phyloP scores from a whole-genome alignment of 306 rosid species.

The Cucurbita maxima region DNA sequence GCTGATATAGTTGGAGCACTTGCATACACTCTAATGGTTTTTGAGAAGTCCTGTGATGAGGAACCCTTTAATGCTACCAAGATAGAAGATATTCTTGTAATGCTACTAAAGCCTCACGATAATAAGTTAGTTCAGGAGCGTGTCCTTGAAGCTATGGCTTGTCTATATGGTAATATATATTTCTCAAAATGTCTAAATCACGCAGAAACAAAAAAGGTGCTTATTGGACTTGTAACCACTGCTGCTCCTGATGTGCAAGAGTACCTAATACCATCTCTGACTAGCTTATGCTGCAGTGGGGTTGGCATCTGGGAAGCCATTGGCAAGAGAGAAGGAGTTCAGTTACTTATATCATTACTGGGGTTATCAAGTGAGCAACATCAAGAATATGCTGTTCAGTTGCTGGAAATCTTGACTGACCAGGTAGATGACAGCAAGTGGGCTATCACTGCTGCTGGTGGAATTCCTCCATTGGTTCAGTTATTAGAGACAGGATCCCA shows the following conservation, averaged over 20 bases:
- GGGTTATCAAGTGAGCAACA: constrained; percentile 92
- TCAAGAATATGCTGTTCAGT: constrained; percentile 86
- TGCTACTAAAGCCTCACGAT: constrained; percentile 61
- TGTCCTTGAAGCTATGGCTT: constrained; percentile 94
- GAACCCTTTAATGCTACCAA: constrained; percentile 50
- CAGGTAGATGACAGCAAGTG: constrained; percentile 95
- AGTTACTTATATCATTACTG: constrained; percentile 70
- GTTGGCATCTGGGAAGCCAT: constrained; percentile 86
- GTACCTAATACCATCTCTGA: constrained; percentile 50
- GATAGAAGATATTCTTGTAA: constrained; percentile 71
- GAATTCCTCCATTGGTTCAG: constrained; percentile 92
- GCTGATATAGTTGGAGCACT: constrained; percentile 92
- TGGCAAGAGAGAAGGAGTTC: constrained; percentile 81
- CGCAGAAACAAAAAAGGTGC: constrained; percentile 79
- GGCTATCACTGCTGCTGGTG: constrained; percentile 99
- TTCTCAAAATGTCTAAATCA: constrained; percentile 56
- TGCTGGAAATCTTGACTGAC: constrained; percentile 65
- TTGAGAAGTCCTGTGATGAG: constrained; percentile 29
- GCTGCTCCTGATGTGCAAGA: constrained; percentile 81
- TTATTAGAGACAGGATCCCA: constrained; percentile 82
- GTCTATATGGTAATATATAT: constrained; percentile 66
- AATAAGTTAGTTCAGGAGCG: constrained; percentile 76
- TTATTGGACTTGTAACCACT: constrained; percentile 75
- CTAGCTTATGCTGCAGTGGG: constrained; percentile 64
- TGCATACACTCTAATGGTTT: constrained; percentile 83